Evolutionary conservation across 768 basidiomycete species (phyloP), one percentile per base, ranked within the genome.

Genomic region (Phaeolepiota aurea): DNA sequence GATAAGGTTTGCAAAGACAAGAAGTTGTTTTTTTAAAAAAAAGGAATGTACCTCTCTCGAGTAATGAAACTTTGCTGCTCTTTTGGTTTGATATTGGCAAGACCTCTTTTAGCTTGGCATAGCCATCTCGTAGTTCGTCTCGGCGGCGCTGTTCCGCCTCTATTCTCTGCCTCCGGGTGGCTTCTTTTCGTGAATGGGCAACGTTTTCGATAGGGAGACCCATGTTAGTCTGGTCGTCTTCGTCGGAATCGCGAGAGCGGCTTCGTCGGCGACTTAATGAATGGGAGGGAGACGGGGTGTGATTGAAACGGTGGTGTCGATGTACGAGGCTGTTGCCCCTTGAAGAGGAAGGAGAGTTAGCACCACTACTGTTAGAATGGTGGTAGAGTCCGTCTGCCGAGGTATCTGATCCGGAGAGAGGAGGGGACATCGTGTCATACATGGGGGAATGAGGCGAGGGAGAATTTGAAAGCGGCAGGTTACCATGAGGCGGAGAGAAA

Each of bases 71-170:
- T 57, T 93, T 93, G 66, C 86, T 89, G 58, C 83, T 82, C 66
- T 91, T 88, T 69, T 90, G 87, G 61, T 88, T 90, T 10, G 84
- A 86, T 40, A 82, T 73, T 2, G 90, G 90, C 4, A 93, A 69
- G 18, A 86, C 84, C 46, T 90, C 87, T 63, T 88, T 89, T 60
- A 93, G 68, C 54, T 83, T 81, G 23, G 83, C 82, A 62, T 92
- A 93, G 19, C 87, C 89, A 54, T 93, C 89, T 45, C 90, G 74
- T 45, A 92, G 71, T 62, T 92, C 90, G 60, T 91, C 88, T 48
- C 90, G 73, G 43, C 90, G 72, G 33, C 88, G 71, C 66, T 92
- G 86, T 60, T 90, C 87, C n/a, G 87, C 87, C 64, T 90, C 86
- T 42, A 90, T 89, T 40, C 87, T 71, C 61, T 89, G 87, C 54